phyloP scores from a whole-genome alignment of 2,329 filamentous ascomycete genomes.

The Emergomyces pasteurianus region DNA sequence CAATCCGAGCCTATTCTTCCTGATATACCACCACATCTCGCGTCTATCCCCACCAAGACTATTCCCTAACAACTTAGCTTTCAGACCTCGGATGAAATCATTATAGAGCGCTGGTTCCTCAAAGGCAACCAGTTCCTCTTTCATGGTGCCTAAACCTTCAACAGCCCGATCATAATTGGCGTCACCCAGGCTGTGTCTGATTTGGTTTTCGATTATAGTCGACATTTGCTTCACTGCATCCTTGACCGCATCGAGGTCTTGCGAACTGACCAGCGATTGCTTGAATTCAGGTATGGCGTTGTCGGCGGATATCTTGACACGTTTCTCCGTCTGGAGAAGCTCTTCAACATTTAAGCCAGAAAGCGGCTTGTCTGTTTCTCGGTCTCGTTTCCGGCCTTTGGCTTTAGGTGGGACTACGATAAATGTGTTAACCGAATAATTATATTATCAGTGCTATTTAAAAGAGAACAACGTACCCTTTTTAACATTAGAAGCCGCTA shows the following conservation, averaged over 20 bases:
- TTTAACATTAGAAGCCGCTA: constrained; percentile 65
- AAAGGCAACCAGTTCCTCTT: constrained; percentile 60
- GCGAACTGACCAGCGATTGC: constrained; percentile 53
- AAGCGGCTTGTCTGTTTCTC: constrained; percentile 65
- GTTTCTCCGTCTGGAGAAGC: constrained; percentile 53
- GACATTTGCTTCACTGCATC: constrained; percentile 65
- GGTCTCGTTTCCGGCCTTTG: constrained; percentile 56
- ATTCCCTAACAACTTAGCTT: constrained; percentile 56
- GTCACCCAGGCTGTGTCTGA: constrained; percentile 64
- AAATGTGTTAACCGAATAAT: not conserved
- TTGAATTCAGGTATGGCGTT: constrained; percentile 91
- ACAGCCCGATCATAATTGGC: constrained; percentile 60
- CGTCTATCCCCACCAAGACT: constrained; percentile 63
- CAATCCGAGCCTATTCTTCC: constrained; percentile 56
- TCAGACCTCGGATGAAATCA: constrained; percentile 56
- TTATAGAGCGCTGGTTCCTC: constrained; percentile 73
- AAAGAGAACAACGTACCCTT: constrained; percentile 44
- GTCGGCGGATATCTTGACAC: constrained; percentile 44
- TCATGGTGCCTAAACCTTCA: constrained; percentile 66
- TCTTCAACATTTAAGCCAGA: constrained; percentile 81
- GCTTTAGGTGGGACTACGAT: constrained; percentile 60
- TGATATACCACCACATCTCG: constrained; percentile 71
- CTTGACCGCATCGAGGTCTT: constrained; percentile 50
- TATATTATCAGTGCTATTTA: not conserved
- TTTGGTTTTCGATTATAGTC: constrained; percentile 53